Evolutionary conservation across 2,329 filamentous ascomycete genomes (phyloP).

Genomic region (Alternaria panax): DNA sequence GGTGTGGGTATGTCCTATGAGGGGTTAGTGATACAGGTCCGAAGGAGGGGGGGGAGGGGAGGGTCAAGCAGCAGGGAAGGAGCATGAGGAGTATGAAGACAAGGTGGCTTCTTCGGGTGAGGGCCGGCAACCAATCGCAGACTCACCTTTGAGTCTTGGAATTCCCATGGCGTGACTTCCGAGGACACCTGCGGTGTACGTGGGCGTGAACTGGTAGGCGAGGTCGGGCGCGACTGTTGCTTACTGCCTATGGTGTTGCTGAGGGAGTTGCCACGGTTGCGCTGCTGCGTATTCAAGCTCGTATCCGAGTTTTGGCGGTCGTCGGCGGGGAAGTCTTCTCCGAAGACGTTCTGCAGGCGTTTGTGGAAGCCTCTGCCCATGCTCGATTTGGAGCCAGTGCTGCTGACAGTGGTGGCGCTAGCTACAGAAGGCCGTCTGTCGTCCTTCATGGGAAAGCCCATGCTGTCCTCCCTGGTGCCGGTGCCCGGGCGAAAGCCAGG

Average conservation of each 20-base stretch:
- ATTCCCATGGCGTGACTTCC: conserved; percentile 97
- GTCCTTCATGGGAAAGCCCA: conserved; percentile 61
- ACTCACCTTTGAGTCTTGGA: conserved; percentile 81
- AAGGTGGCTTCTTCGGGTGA: neutral
- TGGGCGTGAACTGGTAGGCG: conserved; percentile 78
- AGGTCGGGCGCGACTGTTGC: conserved; percentile 64
- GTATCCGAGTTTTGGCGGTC: conserved; percentile 73
- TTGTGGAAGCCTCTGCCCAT: conserved; percentile 73
- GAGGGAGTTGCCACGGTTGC: conserved; percentile 85
- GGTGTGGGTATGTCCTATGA: conserved; percentile 39
- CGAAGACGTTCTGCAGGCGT: conserved; percentile 90
- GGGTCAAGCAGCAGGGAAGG: neutral
- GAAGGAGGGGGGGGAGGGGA: neutral
- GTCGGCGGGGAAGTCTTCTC: conserved; percentile 80
- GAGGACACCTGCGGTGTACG: conserved; percentile 86
- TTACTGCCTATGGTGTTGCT: conserved; percentile 65
- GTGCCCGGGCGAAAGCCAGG: conserved; percentile 70
- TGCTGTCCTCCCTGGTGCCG: conserved; percentile 57
- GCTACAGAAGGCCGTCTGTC: conserved; percentile 86
- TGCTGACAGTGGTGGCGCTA: conserved; percentile 86
- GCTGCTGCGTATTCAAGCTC: conserved; percentile 62
- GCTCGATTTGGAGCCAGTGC: conserved; percentile 78
- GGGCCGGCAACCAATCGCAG: neutral
- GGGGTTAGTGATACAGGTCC: conserved; percentile 22
- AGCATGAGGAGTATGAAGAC: neutral